These are phyloP conservation scores for Blastomyces gilchristii DNA, from an alignment of 2,329 filamentous ascomycete genomes.

Conservation along the genomic window DNA sequence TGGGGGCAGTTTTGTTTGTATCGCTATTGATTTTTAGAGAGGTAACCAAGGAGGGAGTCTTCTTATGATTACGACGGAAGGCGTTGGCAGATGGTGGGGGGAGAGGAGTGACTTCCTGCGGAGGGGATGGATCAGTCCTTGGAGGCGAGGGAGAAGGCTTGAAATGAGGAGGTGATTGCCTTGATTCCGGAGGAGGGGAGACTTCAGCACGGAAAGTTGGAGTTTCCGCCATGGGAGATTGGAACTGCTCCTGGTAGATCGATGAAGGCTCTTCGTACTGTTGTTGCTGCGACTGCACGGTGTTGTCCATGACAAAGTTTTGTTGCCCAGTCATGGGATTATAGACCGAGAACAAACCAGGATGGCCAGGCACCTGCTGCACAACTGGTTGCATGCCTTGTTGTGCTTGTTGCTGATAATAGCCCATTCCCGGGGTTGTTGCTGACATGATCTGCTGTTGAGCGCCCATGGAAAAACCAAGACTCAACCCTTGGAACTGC, in stretches of 20 bases:
- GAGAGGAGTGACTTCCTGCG: constrained; percentile 57
- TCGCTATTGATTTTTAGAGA: constrained; percentile 39
- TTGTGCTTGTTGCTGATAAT: constrained; percentile 57
- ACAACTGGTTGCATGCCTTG: constrained; percentile 56
- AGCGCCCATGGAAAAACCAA: constrained; percentile 37
- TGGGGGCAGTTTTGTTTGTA: constrained; percentile 47
- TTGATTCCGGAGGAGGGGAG: constrained; percentile 62
- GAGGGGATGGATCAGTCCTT: constrained; percentile 56
- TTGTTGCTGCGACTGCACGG: constrained; percentile 34
- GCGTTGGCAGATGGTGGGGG: constrained; percentile 83
- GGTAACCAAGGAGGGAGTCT: constrained; percentile 58
- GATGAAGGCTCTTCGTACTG: constrained; percentile 24
- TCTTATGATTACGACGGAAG: constrained; percentile 90
- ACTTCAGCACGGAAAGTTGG: constrained; percentile 66
- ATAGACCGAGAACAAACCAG: constrained; percentile 71
- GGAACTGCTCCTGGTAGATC: constrained; percentile 26
- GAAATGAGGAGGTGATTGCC: constrained; percentile 40
- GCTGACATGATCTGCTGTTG: constrained; percentile 39
- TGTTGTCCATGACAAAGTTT: constrained; percentile 66
- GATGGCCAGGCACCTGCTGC: constrained; percentile 55
- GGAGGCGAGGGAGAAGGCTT: constrained; percentile 55
- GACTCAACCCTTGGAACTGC: constrained; percentile 66
- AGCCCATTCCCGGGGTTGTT: constrained; percentile 42
- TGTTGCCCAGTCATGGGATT: constrained; percentile 80
- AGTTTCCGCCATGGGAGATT: constrained; percentile 44